A percentile compares a stretch with the other conserved stretches of the same genome.
phyloP scores from a whole-genome alignment of 768 basidiomycete species.

The Saitozyma sp. region DNA sequence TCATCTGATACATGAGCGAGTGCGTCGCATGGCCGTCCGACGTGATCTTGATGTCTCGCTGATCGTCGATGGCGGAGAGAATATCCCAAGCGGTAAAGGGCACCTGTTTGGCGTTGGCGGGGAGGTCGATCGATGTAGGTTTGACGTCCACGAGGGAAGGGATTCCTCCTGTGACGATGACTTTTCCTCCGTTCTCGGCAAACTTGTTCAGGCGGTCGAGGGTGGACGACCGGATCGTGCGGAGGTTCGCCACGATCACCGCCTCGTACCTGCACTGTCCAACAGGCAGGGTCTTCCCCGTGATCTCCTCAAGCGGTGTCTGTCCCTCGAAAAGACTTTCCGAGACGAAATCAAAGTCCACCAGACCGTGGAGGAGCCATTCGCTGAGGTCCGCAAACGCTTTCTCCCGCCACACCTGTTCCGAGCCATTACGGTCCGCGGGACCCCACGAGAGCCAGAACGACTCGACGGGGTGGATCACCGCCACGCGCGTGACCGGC shows the following conservation, averaged over 20 bases:
- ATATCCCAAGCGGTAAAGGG: conserved; percentile 21
- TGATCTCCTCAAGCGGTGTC: conserved; percentile 15
- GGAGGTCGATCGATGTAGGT: conserved; percentile 4
- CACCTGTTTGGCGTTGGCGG: conserved; percentile 1
- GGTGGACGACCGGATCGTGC: conserved; percentile 35
- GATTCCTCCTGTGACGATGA: conserved; percentile 26
- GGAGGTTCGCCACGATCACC: conserved; percentile 33
- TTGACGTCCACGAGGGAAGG: conserved; percentile 31
- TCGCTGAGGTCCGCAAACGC: conserved; percentile 31
- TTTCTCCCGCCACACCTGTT: conserved; percentile 26
- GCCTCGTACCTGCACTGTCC: conserved; percentile 33
- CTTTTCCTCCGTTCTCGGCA: conserved; percentile 24
- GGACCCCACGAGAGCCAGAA: conserved; percentile 41
- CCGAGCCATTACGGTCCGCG: conserved; percentile 23
- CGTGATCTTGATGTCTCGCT: conserved; percentile 29
- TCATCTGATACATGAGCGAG: conserved; percentile 31
- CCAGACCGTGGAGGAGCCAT: conserved; percentile 32
- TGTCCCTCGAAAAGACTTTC: conserved; percentile 33
- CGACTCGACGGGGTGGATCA: conserved; percentile 43
- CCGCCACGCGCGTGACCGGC: conserved; percentile 33
- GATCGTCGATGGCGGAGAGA: conserved; percentile 16
- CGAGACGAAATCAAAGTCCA: conserved; percentile 44
- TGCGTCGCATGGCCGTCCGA: conserved; percentile 18
- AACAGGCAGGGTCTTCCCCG: conserved; percentile 19
- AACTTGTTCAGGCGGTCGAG: conserved; percentile 26